A percentile compares a stretch with the other conserved stretches of the same genome.
These are phyloP conservation scores for Saccharata proteae DNA, from an alignment of 2,329 filamentous ascomycete species.

Conservation along the genomic window DNA sequence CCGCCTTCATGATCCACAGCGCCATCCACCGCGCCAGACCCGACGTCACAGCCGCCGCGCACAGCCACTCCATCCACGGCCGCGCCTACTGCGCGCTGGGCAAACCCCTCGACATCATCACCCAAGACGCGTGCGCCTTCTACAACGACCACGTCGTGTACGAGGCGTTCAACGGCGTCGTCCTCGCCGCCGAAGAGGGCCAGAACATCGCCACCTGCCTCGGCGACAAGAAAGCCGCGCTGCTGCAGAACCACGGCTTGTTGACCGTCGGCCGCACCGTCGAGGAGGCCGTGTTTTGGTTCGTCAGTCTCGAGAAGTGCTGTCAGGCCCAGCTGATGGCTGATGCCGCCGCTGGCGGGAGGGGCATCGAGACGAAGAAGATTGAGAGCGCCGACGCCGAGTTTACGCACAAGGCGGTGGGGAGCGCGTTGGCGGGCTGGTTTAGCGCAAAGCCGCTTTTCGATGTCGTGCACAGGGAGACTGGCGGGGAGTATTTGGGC, in stretches of 20 bases:
- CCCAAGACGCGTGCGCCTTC: conserved; percentile 45
- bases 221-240: conserved; percentile 38
- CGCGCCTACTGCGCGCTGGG: conserved; percentile 52
- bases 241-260: conserved; percentile 43
- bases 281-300: conserved; percentile 43
- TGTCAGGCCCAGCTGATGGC: conserved; percentile 42
- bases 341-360: conserved; percentile 45
- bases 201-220: conserved; percentile 37
- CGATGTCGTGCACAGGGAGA: conserved; percentile 54
- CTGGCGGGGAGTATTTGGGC: conserved; percentile 42
- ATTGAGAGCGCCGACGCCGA: conserved; percentile 56
- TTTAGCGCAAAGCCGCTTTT: conserved; percentile 62
- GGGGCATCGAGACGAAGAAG: conserved; percentile 52
- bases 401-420: conserved; percentile 56
- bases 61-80: conserved; percentile 47
- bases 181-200: conserved; percentile 42
- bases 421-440: conserved; percentile 49
- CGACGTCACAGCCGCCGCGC: conserved; percentile 46
- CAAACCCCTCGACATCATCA: conserved; percentile 45
- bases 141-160: conserved; percentile 43
- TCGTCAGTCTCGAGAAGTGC: conserved; percentile 41
- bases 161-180: conserved; percentile 40
- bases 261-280: conserved; percentile 38
- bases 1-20: conserved; percentile 49
- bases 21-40: conserved; percentile 47